Conservation (phyloP, 805 yeast genomes). For the Saturnispora besseyi region DNA sequence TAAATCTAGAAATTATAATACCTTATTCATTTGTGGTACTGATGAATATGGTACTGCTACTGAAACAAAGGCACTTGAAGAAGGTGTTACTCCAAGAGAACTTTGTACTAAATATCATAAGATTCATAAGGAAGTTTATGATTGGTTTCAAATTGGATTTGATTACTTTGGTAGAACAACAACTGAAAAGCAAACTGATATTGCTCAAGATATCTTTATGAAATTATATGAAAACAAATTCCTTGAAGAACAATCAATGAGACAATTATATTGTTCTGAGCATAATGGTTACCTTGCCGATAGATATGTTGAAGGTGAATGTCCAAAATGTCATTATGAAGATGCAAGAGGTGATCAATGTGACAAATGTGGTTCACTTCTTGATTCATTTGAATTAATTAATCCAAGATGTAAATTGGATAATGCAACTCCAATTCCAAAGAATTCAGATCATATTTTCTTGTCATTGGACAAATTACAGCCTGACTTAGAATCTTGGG, state of each 20-base stretch:
- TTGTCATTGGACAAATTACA: slow-evolving; percentile 78
- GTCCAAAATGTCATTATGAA: slow-evolving; percentile 90
- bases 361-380: slow-evolving; percentile 85
- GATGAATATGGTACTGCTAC: slow-evolving; percentile 99
- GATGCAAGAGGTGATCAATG: slow-evolving; percentile 99
- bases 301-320: slow-evolving; percentile 92
- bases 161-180: slow-evolving; percentile 97
- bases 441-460: slow-evolving; percentile 79
- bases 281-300: slow-evolving; percentile 93
- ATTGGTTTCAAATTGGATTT: slow-evolving; percentile 94
- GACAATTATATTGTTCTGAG: slow-evolving; percentile 83
- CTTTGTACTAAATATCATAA: slow-evolving; percentile 85
- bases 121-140: slow-evolving; percentile 82
- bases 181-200: slow-evolving; percentile 82
- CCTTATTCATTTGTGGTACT: slow-evolving; percentile 89
- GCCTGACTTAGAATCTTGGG: slow-evolving; percentile 66
- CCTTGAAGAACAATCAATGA: slow-evolving; percentile 79
- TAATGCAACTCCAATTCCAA: slow-evolving; percentile 68
- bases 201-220: slow-evolving; percentile 87
- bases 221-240: slow-evolving; percentile 67
- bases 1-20: slow-evolving; percentile 80
- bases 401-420: slow-evolving; percentile 95
- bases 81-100: slow-evolving; percentile 77
- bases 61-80: slow-evolving; percentile 96
- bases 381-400: slow-evolving; percentile 88